Evolutionary conservation across 352 stramenopile genomes (phyloP).

Genomic region (Phytophthora capsici): DNA sequence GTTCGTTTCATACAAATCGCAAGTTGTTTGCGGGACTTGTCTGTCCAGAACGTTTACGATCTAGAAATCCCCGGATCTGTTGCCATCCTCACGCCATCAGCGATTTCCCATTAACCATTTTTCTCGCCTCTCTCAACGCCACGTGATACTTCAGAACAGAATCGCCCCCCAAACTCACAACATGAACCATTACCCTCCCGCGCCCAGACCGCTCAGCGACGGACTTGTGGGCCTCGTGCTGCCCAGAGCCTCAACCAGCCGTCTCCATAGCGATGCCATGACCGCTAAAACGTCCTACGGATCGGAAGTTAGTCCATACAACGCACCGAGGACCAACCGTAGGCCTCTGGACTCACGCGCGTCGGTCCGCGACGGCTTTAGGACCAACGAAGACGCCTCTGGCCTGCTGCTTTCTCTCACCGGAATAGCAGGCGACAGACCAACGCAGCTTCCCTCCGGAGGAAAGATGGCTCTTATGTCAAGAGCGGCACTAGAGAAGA

Average conservation of each 20-base stretch:
- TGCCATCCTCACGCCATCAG: slow-evolving; percentile 14
- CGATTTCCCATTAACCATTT: background rate
- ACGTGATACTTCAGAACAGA: slow-evolving; percentile 28
- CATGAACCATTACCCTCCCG: slow-evolving; percentile 12
- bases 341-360: background rate
- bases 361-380: background rate
- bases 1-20: background rate
- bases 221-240: slow-evolving; percentile 10
- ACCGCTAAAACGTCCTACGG: background rate
- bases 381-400: background rate
- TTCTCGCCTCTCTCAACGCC: slow-evolving; percentile 18
- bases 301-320: background rate
- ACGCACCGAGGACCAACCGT: background rate
- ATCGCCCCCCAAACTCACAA: no score
- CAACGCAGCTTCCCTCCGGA: background rate
- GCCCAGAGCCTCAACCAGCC: background rate
- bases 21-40: slow-evolving; percentile 17
- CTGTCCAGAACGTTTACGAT: slow-evolving; percentile 17
- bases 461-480: background rate
- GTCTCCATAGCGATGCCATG: background rate
- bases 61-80: slow-evolving; percentile 9
- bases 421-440: background rate
- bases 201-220: slow-evolving; percentile 5
- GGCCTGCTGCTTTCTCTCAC: slow-evolving; percentile 4
- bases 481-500: background rate